These are phyloP conservation scores for Dinochytrium kinnereticum DNA, from an alignment of 371 early-diverging fungal species.

Conservation along the genomic window DNA sequence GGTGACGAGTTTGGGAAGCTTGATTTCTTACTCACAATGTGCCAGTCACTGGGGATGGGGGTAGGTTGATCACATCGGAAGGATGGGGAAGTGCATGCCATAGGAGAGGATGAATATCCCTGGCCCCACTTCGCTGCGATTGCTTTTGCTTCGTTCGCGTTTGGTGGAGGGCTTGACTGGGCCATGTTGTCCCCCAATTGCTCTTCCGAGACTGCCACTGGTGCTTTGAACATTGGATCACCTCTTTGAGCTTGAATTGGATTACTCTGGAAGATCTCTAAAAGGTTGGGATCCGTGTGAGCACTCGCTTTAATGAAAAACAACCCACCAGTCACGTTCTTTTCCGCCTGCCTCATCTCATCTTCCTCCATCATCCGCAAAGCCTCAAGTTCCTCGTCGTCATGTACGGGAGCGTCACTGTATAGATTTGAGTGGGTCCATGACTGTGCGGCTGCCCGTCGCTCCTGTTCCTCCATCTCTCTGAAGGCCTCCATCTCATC, in stretches of 20 bases:
- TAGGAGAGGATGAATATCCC: conserved; percentile 39
- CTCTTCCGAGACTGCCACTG: neutral
- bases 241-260: neutral
- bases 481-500: conserved; percentile 20
- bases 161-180: neutral
- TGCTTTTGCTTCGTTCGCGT: too few relatives aligned
- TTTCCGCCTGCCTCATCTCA: neutral
- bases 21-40: conserved; percentile 7
- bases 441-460: neutral
- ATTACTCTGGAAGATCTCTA: neutral
- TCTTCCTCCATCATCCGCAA: neutral
- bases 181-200: neutral
- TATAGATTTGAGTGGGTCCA: neutral
- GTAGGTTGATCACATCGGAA: conserved; percentile 39
- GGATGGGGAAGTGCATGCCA: conserved; percentile 33
- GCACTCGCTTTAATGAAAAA: neutral
- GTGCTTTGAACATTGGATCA: neutral
- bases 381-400: conserved; percentile 6
- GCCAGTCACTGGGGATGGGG: conserved; percentile 41
- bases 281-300: neutral
- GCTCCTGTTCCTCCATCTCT: conserved; percentile 22
- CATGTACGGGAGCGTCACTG: neutral
- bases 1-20: neutral
- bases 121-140: neutral
- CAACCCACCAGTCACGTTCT: neutral